These are phyloP conservation scores for Yamadazyma laniorum DNA, from an alignment of 805 yeast species.

Conservation along the genomic window DNA sequence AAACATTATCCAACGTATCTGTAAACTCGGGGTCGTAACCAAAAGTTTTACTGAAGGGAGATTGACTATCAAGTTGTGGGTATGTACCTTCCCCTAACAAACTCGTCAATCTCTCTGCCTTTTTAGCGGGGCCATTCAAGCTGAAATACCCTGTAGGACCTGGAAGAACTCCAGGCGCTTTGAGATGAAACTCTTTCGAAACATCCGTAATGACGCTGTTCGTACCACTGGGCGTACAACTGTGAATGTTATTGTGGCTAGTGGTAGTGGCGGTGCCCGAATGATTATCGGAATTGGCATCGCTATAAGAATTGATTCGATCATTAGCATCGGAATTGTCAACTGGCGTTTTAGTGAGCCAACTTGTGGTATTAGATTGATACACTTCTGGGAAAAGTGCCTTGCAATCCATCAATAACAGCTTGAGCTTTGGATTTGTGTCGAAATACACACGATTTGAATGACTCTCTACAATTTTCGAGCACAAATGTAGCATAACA, in stretches of 20 bases:
- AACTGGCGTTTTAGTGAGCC: neutral
- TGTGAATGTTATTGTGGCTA: too few species aligned
- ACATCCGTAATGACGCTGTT: neutral
- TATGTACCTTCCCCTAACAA: neutral
- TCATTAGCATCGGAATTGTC: neutral
- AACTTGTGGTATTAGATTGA: neutral
- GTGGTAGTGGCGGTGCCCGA: neutral
- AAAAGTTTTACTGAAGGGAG: neutral
- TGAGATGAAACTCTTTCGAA: neutral
- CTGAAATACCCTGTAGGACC: constrained; percentile 17
- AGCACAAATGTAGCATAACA: constrained; percentile 20
- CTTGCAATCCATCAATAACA: constrained; percentile 18
- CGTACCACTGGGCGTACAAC: neutral
- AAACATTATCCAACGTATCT: constrained; percentile 16
- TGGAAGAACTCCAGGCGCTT: constrained; percentile 3
- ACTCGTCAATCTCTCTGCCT: neutral
- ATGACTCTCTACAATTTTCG: constrained; percentile 22
- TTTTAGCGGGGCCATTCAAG: neutral
- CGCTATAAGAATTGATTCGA: neutral
- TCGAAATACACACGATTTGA: constrained; percentile 17
- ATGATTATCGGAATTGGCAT: neutral
- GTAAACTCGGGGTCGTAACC: constrained; percentile 9
- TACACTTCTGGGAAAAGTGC: constrained; percentile 21
- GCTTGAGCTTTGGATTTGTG: constrained; percentile 16
- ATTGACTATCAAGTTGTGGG: too few species aligned